Conservation (phyloP, 257 asterid species). For the Buddleja alternifolia region DNA sequence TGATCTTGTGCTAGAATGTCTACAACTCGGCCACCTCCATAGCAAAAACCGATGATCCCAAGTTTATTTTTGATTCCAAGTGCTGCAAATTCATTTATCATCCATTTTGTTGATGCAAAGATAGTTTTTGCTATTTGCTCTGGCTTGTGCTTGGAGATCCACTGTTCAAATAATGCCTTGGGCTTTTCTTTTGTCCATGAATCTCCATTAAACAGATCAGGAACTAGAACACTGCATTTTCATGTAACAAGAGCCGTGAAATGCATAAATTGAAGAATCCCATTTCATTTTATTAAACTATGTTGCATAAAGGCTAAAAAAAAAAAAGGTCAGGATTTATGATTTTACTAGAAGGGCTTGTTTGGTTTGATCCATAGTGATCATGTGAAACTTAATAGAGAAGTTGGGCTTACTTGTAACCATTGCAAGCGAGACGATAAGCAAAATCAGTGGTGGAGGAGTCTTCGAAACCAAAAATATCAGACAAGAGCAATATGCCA, state of each 20-base stretch:
- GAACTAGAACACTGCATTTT: constrained; percentile 75
- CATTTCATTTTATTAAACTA: neutral
- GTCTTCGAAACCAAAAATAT: constrained; percentile 72
- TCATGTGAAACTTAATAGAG: neutral
- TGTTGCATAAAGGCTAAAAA: no score
- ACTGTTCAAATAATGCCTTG: constrained; percentile 43
- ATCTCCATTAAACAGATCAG: constrained; percentile 71
- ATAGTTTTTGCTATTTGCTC: constrained; percentile 46
- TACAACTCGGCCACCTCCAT: constrained; percentile 68
- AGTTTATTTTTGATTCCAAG: constrained; percentile 71
- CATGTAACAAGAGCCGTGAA: constrained; percentile 19
- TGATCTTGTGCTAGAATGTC: constrained; percentile 71
- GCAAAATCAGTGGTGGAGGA: constrained; percentile 79
- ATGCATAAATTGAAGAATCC: neutral
- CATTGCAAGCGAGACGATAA: constrained; percentile 80
- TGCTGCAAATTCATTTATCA: constrained; percentile 58
- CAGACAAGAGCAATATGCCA: constrained; percentile 81
- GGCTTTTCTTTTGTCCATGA: constrained; percentile 71
- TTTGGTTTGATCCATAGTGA: no score
- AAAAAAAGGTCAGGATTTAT: no score
- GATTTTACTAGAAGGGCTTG: no score
- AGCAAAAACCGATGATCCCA: constrained; percentile 81
- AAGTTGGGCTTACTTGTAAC: constrained; percentile 71
- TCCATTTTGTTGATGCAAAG: constrained; percentile 66
- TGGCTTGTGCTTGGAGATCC: constrained; percentile 48